Evolutionary conservation across 2,329 filamentous ascomycete genomes (phyloP), one percentile per base, ranked within the genome.

Genomic region (Dactylellina drechsleri): DNA sequence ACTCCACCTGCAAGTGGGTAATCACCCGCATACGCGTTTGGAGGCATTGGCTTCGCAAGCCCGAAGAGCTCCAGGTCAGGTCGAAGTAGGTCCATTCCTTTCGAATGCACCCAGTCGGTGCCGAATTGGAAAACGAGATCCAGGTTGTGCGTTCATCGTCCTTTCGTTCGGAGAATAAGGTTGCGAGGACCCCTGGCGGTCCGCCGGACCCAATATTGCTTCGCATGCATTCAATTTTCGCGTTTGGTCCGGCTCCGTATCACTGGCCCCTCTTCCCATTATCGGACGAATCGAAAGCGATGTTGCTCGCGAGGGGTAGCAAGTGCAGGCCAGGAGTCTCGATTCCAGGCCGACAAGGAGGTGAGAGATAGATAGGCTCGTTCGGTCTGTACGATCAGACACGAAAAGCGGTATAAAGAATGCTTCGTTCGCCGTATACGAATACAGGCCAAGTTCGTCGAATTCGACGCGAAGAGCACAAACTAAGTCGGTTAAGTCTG

Each of bases 211-310:
- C 2, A 36, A 36, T 60, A 45, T 54, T 26, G 31, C 49, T 61
- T 61, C 56, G 16, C 40, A 16, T 58, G 36, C 56, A 45, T 20
- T 18, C 18, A n/a, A 26, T 43, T 12, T 13, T 67, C 70, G 70
- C 70, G 45, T 62, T 54, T 50, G 59, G 61, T 74, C 70, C 70
- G 70, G 62, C 31, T 36, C 31, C 31, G 31, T 54, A 49, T 43
- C 53, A 59, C 49, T 70, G 40, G 31, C 31, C 5, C 31, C 31
- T 36, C 31, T 36, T 36, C 3, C 31, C 5, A 36, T 67, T 74
- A 74, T 74, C 70, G 70, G 70, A 74, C 64, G 70, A 74, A 67
- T 67, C 61, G 50, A 67, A 23, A 28, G 36, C 8, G 2, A 28
- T 12, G 20, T 16, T 45, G 15, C 13, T 23, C 13, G 49, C 31